Base-by-base conservation (phyloP, 2,329 filamentous ascomycete species). In the Fusarium sp. region DNA sequence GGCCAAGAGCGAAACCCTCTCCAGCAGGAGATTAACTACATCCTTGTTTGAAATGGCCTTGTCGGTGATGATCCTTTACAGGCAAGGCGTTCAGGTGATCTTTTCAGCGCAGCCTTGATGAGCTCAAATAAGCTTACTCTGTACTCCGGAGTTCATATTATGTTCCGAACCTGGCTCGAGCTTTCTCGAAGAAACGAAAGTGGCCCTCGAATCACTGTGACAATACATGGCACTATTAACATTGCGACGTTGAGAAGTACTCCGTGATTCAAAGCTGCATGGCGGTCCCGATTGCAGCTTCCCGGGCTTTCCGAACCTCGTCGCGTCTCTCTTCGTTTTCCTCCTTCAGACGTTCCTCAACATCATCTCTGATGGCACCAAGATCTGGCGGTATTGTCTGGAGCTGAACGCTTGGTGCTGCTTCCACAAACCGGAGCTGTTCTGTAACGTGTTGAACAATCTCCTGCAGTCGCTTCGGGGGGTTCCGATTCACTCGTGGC, bases 341-440 rank as follows among this genome's bases (percentile, higher is more conserved):
- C 76, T 93, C 91, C 74, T 89, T 89, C 54, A 94, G 80, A 71
- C 87, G 84, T 60, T 89, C 86, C 77, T 95, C 93, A 2, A 93
- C 89, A 60, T 93, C 89, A 63, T 92, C 89, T 72, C 92, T 85
- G 16, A 93, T 86, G 45, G 86, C 89, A 23, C 88, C 86, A 11
- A 96, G 86, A 78, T 95, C 93, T 1, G 93, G 92, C 15, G 94
- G 94, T 59, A 98, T 93, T 48, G 90, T 88, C 74, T 90, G 89
- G 82, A 94, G 92, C 80, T 97, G 94, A 33, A 97, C 94, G 76
- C 94, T 97, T 2, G 96, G 96, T 12, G 94, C 94, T 41, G 91
- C 89, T 77, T 93, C 87, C 58, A 98, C 90, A 79, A 97, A 98
- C 31, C 93, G 88, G 72, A 99, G 82, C 82, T 98, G 95, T 80